These are phyloP conservation scores for Kwoniella heveanensis DNA, from an alignment of 768 basidiomycete species.

Conservation along the genomic window DNA sequence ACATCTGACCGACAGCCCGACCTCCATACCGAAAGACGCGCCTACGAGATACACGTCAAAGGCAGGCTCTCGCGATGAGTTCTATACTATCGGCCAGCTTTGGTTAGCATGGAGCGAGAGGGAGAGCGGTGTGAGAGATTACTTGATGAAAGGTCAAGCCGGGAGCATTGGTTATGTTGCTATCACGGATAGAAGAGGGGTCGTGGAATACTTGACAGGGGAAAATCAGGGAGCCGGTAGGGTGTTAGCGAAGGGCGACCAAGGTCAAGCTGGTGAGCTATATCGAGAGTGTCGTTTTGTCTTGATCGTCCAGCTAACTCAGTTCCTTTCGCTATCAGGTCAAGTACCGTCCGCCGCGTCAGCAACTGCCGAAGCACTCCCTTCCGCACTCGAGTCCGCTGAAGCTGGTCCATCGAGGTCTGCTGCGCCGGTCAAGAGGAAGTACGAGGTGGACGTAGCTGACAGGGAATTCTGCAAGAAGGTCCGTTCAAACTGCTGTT, in stretches of 20 bases:
- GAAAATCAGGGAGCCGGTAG: slow-evolving; percentile 61
- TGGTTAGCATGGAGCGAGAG: slow-evolving; percentile 79
- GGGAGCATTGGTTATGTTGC: slow-evolving; percentile 76
- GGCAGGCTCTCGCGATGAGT: slow-evolving; percentile 59
- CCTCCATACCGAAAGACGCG: slow-evolving; percentile 67
- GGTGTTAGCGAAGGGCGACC: slow-evolving; percentile 60
- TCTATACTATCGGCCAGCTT: slow-evolving; percentile 77
- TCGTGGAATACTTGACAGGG: slow-evolving; percentile 83
- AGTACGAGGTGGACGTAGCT: slow-evolving; percentile 73
- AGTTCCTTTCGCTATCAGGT: slow-evolving; percentile 1
- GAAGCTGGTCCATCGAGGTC: slow-evolving; percentile 52
- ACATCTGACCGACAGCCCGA: slow-evolving; percentile 20
- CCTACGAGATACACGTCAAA: slow-evolving; percentile 73
- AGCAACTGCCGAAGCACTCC: slow-evolving; percentile 22
- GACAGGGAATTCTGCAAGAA: slow-evolving; percentile 86
- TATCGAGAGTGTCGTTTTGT: slow-evolving; percentile 6
- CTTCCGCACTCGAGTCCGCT: slow-evolving; percentile 22
- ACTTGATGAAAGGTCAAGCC: slow-evolving; percentile 81
- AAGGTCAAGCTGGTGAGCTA: slow-evolving; percentile 11
- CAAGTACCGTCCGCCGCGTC: slow-evolving; percentile 22
- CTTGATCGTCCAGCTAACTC: not conserved
- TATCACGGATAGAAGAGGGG: slow-evolving; percentile 80
- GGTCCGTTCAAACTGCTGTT: slow-evolving; percentile 59
- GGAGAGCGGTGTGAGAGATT: slow-evolving; percentile 76
- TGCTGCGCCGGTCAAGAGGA: slow-evolving; percentile 65